Evolutionary conservation across 1,284 basidiomycete species (phyloP).

Genomic region (Moesziomyces sp.): DNA sequence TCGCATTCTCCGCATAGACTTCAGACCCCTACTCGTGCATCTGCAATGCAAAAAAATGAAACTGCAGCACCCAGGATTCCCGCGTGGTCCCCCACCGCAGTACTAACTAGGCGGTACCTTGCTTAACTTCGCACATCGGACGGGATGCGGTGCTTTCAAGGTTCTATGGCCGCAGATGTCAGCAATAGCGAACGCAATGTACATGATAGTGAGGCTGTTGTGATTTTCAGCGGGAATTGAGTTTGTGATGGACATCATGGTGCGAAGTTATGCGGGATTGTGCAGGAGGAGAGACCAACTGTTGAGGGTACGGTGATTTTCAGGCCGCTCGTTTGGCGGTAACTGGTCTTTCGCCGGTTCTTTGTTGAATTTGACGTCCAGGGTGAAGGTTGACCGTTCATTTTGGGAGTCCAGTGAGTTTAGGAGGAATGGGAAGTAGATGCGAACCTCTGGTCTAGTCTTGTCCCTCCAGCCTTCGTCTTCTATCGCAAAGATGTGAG

Average conservation of each 20-base stretch:
- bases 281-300: neutral
- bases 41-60: neutral
- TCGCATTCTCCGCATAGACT: too few relatives aligned
- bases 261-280: neutral
- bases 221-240: too few relatives aligned
- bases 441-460: conserved; percentile 17
- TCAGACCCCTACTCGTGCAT: too few relatives aligned
- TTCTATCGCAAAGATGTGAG: neutral
- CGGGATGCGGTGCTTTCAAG: conserved; percentile 83
- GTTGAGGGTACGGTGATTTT: neutral
- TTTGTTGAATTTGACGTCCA: neutral
- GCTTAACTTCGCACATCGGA: conserved; percentile 83
- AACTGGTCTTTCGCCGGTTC: neutral
- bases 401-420: too few relatives aligned
- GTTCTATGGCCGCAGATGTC: conserved; percentile 37
- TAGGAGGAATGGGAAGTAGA: conserved; percentile 3
- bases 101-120: conserved; percentile 81
- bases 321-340: neutral
- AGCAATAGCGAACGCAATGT: too few relatives aligned
- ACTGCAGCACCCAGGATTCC: conserved; percentile 78
- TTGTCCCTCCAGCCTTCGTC: neutral
- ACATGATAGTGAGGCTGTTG: too few relatives aligned
- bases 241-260: too few relatives aligned
- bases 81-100: conserved; percentile 83
- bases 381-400: neutral